Percentiles rank a stretch among this genome's conserved stretches.
Evolutionary conservation across 2,329 filamentous ascomycete genomes (phyloP).

Genomic region (Colletotrichum paranaense): DNA sequence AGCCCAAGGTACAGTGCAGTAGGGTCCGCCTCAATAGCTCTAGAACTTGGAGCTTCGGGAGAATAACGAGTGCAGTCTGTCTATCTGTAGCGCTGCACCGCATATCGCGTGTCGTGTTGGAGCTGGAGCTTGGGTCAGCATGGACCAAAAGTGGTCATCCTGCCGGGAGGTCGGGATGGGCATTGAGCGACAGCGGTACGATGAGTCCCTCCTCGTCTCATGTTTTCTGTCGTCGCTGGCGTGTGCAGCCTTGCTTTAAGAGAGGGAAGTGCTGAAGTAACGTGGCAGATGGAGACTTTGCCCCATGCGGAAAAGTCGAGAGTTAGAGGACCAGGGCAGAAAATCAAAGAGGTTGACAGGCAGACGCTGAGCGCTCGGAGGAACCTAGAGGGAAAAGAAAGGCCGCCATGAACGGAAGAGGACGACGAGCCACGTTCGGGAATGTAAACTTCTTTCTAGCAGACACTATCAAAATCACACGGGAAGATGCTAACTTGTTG

Average conservation of each 20-base stretch:
- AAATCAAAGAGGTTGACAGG: conserved; percentile 30
- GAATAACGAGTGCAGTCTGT: not conserved
- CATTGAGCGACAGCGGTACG: conserved; percentile 24
- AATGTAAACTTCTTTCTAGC: too few species aligned
- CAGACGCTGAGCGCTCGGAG: not conserved
- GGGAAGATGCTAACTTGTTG: not conserved
- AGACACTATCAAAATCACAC: too few species aligned
- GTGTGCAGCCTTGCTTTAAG: conserved; percentile 33
- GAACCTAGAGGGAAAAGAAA: not conserved
- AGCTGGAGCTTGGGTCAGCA: conserved; percentile 27
- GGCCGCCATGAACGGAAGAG: not conserved
- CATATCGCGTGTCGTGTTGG: conserved; percentile 3
- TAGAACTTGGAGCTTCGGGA: not conserved
- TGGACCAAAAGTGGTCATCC: conserved; percentile 1
- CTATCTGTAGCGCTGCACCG: not conserved
- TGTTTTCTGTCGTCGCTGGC: conserved; percentile 18
- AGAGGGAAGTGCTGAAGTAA: conserved; percentile 32
- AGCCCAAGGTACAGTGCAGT: conserved; percentile 3
- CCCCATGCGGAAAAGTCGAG: conserved; percentile 27
- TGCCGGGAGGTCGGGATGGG: conserved; percentile 17
- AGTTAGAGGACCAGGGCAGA: conserved; percentile 11
- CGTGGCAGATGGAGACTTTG: conserved; percentile 35
- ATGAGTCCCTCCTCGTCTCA: conserved; percentile 32
- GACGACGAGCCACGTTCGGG: not conserved
- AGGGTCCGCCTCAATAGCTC: conserved; percentile 12